phyloP scores from a whole-genome alignment of 371 early-diverging fungal species.

The Dichotomocladium elegans region DNA sequence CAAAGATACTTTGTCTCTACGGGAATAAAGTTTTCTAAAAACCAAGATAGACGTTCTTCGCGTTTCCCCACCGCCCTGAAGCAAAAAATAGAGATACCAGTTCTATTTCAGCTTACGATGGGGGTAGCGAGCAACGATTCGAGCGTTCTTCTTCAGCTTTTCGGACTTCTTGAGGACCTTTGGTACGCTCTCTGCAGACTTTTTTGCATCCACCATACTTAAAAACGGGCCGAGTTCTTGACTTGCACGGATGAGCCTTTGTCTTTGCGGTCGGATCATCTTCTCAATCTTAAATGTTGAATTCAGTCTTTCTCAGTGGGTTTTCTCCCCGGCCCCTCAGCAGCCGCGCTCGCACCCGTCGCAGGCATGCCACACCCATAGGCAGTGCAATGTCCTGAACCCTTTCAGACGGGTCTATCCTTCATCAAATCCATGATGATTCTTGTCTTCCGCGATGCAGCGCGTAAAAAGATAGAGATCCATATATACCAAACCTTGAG shows the following conservation, averaged over 20 bases:
- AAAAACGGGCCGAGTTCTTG: slow-evolving; percentile 90
- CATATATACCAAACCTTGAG: slow-evolving; percentile 93
- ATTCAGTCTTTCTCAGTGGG: slow-evolving; percentile 88
- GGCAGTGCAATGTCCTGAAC: slow-evolving; percentile 92
- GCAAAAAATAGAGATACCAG: too few relatives aligned
- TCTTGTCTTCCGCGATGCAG: too few relatives aligned
- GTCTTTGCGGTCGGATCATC: slow-evolving; percentile 95
- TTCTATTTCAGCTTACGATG: too few relatives aligned
- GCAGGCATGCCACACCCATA: slow-evolving; percentile 36
- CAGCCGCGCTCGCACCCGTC: slow-evolving; percentile 67
- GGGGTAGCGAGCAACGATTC: slow-evolving; percentile 93
- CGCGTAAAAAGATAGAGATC: too few relatives aligned
- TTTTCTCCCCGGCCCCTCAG: slow-evolving; percentile 81
- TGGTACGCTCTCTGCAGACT: slow-evolving; percentile 96
- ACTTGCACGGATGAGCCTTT: slow-evolving; percentile 97
- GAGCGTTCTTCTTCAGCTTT: slow-evolving; percentile 91
- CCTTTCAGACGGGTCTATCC: slow-evolving; percentile 81
- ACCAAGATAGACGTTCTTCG: too few relatives aligned
- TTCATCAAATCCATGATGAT: neutral
- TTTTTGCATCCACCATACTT: slow-evolving; percentile 97
- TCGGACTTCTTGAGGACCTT: slow-evolving; percentile 96
- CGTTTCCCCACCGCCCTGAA: too few relatives aligned
- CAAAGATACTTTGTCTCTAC: too few relatives aligned
- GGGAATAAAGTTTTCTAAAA: too few relatives aligned
- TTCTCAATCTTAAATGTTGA: slow-evolving; percentile 94